Base-by-base conservation (phyloP, 2,329 filamentous ascomycete genomes). In the Aspergillus quadrilineatus region DNA sequence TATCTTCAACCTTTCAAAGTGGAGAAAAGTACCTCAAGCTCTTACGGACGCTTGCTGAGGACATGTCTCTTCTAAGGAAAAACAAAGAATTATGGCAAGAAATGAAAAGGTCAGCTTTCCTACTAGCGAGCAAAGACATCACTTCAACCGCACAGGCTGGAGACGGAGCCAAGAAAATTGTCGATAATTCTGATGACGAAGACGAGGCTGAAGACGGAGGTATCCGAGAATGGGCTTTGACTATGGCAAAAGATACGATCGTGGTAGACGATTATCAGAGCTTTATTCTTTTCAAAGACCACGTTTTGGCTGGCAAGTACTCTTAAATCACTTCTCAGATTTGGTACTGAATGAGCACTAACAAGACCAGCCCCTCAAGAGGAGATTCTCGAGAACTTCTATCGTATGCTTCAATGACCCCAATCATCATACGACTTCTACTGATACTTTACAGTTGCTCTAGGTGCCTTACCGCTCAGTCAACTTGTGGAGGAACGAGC, bases 211-310 rank as follows among this genome's bases (percentile, higher is more conserved):
- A 37, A 55, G 80, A 85, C 64, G 76, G 83, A 57, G 79, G 85
- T 29, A 84, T 92, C 66, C 88, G 86, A 62, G 88, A 92, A 61
- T 97, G 89, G 73, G 88, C 89, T 61, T 82, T 99, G 37, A 87
- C 88, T 1, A 78, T 83, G 34, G 87, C 92, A 1, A 80, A 77
- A 49, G 80, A 89, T 52, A 89, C 94, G 64, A 87, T 94, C 42
- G 83, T 96, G 54, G 79, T 92, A 9, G 91, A 96, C 69, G 93
- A 97, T 66, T 92, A 94, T 65, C 89, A 90, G 65, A 92, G 89
- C 67, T 96, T 93, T 70, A 87, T 88, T 34, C 80, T 94, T 1
- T 99, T 99, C 79, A 93, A 92, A 68, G 85, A 91, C 51, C 85
- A 86, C 60, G 80, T 99, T 30, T 82, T 96, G 29, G 92, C 89